Evolutionary conservation across 1,284 basidiomycete genomes (phyloP), one percentile per base, ranked within the genome.

Genomic region (Moniliophthora roreri): DNA sequence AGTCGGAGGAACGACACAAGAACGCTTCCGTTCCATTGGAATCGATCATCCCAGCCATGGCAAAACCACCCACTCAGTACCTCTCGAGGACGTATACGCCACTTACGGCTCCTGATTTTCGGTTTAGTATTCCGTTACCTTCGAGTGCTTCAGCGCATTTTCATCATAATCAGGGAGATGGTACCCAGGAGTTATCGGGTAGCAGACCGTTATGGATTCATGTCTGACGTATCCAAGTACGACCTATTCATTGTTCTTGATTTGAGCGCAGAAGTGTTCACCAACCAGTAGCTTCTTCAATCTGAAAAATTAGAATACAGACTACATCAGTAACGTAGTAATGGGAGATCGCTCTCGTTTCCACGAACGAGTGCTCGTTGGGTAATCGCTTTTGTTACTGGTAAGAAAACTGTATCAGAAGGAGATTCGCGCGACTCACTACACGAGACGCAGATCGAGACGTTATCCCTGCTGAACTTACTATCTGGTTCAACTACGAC

Each of bases 161-260:
- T 20, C 71, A 79, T 34, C 76, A 81, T 52, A 72, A 67, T 28
- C 39, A 48, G 9, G 56, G 72, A 35, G 80, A 82, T 40, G 77
- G 72, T 46, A 24, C 44, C 40, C 81, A 83, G 38, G 79, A 86
- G 42, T 84, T 86, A 1, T 74, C 97, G 44, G 44, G 28, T 46
- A 59, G 94, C 95, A 4, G 96, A 98, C 63, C 85, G 93, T 8
- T 98, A 93, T 66, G 96, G 96, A 0, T 98, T 98, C 73, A 89
- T 97, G 64, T 97, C 95, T 60, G 91, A 93, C 62, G 81, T 93
- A 10, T 84, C 85, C 21, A 78, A 82, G 62, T 90, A 93, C 58
- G 92, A 95, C 62, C 77, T 90, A n/a, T n/a, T n/a, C n/a, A n/a
- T 73, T 92, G 15, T 72, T 95, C 18, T 77, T 95, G 26, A 67